These are phyloP conservation scores for Fusarium virguliforme DNA, from an alignment of 2,329 filamentous ascomycete genomes.

Conservation along the genomic window DNA sequence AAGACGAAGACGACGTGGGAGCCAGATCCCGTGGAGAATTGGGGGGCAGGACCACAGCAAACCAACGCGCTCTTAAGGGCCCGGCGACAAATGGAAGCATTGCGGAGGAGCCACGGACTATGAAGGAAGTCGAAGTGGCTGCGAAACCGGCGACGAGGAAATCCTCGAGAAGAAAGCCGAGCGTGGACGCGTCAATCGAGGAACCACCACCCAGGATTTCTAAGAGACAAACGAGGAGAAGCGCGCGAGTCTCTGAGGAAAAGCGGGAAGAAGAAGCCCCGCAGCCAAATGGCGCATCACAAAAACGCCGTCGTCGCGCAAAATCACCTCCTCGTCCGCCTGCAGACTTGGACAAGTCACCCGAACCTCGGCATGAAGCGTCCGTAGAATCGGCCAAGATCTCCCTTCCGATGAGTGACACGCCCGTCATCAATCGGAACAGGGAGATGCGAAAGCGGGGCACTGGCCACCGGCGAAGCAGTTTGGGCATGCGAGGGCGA, in stretches of 20 bases:
- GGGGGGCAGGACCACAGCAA: constrained; percentile 53
- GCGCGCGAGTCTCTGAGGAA: constrained; percentile 62
- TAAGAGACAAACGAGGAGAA: constrained; percentile 62
- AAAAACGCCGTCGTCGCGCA: constrained; percentile 40
- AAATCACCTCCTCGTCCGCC: constrained; percentile 40
- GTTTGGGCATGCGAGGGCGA: constrained; percentile 88
- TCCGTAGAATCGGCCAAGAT: constrained; percentile 74
- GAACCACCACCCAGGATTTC: constrained; percentile 57
- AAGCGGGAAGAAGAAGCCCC: constrained; percentile 52
- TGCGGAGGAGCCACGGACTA: constrained; percentile 47
- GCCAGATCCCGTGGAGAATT: constrained; percentile 63
- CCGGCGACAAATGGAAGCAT: constrained; percentile 49
- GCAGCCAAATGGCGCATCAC: constrained; percentile 4
- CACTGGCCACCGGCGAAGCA: constrained; percentile 83
- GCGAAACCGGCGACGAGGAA: constrained; percentile 50
- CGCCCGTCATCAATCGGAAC: constrained; percentile 92
- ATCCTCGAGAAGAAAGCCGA: constrained; percentile 60
- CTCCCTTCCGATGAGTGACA: constrained; percentile 90
- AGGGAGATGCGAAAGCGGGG: constrained; percentile 92
- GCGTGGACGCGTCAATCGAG: constrained; percentile 58
- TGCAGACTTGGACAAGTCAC: constrained; percentile 48
- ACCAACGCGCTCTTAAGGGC: constrained; percentile 55
- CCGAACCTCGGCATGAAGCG: constrained; percentile 44
- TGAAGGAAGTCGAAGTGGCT: constrained; percentile 36
- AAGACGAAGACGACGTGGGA: constrained; percentile 70